These are phyloP conservation scores for Pseudogymnoascus sp. DNA, from an alignment of 2,329 filamentous ascomycete genomes.

Conservation along the genomic window DNA sequence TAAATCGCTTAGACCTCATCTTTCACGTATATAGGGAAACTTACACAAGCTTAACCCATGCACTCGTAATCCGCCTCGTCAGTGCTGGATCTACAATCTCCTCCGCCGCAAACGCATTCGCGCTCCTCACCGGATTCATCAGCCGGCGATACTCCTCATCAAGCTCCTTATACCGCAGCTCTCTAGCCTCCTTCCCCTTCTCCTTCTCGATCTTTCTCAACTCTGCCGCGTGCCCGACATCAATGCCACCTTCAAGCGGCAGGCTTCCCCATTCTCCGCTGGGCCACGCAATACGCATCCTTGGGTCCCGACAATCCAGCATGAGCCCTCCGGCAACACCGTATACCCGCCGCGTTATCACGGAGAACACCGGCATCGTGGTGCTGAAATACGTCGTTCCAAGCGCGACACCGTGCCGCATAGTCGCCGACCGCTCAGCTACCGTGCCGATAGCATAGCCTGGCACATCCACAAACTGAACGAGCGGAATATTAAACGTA, in stretches of 20 bases:
- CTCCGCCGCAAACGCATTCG: slow-evolving; percentile 56
- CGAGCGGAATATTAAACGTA: slow-evolving; percentile 55
- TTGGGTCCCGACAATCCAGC: slow-evolving; percentile 54
- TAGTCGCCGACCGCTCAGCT: slow-evolving; percentile 55
- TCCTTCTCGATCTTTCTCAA: slow-evolving; percentile 46
- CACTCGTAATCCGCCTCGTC: slow-evolving; percentile 47
- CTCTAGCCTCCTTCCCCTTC: slow-evolving; percentile 40
- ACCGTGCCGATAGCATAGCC: slow-evolving; percentile 58
- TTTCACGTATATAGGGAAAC: slow-evolving; percentile 32
- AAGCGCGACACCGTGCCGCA: slow-evolving; percentile 56
- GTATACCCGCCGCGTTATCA: slow-evolving; percentile 54
- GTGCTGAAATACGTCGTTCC: slow-evolving; percentile 56
- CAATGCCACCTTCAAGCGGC: slow-evolving; percentile 57
- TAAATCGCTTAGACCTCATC: slow-evolving; percentile 35
- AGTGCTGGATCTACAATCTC: slow-evolving; percentile 58
- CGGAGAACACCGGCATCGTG: slow-evolving; percentile 55
- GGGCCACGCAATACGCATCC: slow-evolving; percentile 57
- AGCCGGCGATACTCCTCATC: slow-evolving; percentile 53
- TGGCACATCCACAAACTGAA: slow-evolving; percentile 58
- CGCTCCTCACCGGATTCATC: slow-evolving; percentile 59
- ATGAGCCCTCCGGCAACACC: slow-evolving; percentile 60
- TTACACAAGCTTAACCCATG: slow-evolving; percentile 49
- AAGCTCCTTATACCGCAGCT: slow-evolving; percentile 42
- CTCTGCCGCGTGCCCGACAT: slow-evolving; percentile 55
- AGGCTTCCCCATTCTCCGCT: slow-evolving; percentile 56